These are phyloP conservation scores for Ophiocordyceps polyrhachis-furcata DNA, from an alignment of 2,329 filamentous ascomycete species.

Conservation along the genomic window DNA sequence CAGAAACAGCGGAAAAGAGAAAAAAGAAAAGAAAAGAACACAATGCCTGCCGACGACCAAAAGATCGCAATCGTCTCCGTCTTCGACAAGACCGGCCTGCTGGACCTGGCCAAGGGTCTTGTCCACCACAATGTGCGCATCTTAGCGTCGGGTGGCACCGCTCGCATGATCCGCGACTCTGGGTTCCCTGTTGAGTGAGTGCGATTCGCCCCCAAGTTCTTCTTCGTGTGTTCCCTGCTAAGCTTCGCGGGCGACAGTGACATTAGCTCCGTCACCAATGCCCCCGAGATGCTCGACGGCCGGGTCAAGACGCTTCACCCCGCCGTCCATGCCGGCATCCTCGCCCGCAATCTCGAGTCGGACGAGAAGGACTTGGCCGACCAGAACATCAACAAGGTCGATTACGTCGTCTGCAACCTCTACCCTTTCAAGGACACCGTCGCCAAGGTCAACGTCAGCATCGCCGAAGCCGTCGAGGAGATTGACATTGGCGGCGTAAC, in stretches of 20 bases:
- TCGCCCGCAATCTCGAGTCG: conserved; percentile 82
- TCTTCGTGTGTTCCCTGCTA: too few species aligned
- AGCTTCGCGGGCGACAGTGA: conserved; percentile 44
- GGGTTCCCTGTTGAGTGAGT: conserved; percentile 84
- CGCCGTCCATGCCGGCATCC: conserved; percentile 76
- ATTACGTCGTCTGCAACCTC: conserved; percentile 94
- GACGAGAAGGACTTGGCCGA: conserved; percentile 94
- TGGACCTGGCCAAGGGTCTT: conserved; percentile 83
- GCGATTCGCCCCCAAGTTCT: too few species aligned
- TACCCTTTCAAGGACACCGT: conserved; percentile 99
- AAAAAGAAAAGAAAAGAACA: too few species aligned
- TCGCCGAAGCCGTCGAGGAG: conserved; percentile 93
- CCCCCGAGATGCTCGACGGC: conserved; percentile 90
- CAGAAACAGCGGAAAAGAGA: too few species aligned
- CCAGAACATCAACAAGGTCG: conserved; percentile 87
- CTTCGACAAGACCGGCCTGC: conserved; percentile 92
- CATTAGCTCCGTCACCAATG: conserved; percentile 90
- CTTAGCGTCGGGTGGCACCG: conserved; percentile 84
- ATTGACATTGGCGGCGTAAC: conserved; percentile 98
- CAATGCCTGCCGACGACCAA: conserved; percentile 23
- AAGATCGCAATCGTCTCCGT: conserved; percentile 84
- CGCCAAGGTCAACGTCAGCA: conserved; percentile 90
- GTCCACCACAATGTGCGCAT: conserved; percentile 80
- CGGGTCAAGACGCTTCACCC: conserved; percentile 84
- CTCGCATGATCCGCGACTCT: conserved; percentile 91